phyloP scores from a whole-genome alignment of 176 grass and related monocot genomes.

The Aegilops umbellulata region DNA sequence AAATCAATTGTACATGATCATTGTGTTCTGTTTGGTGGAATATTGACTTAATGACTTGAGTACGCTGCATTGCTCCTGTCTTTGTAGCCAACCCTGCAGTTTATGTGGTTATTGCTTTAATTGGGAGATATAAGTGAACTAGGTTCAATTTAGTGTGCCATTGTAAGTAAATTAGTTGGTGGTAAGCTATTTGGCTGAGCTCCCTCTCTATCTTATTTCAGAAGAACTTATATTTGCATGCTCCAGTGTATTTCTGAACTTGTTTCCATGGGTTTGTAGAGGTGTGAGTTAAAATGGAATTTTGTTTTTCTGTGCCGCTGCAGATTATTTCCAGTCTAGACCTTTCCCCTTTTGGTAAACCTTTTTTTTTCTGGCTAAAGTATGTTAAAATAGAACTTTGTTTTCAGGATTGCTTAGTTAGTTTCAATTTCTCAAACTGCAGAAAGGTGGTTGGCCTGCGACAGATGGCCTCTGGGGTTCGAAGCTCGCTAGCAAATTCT shows the following conservation, averaged over 20 bases:
- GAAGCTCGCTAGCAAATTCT: constrained; percentile 62
- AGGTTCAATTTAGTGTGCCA: background rate
- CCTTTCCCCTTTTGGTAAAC: background rate
- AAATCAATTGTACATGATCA: background rate
- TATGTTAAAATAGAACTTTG: background rate
- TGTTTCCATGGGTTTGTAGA: background rate
- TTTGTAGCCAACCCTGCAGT: background rate
- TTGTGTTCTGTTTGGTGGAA: background rate
- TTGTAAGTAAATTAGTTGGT: constrained; percentile 7
- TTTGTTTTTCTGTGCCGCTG: background rate
- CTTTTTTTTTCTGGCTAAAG: background rate
- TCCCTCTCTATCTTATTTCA: background rate
- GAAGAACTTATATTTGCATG: background rate
- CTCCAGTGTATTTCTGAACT: background rate
- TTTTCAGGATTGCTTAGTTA: background rate
- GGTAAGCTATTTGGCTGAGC: background rate
- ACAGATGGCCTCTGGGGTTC: constrained; percentile 74
- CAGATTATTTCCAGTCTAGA: background rate
- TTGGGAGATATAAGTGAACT: constrained; percentile 3
- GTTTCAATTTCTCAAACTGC: constrained; percentile 43
- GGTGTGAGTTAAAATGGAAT: background rate
- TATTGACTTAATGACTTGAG: background rate
- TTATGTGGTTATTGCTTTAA: background rate
- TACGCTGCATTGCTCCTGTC: background rate
- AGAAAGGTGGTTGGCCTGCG: constrained; percentile 43